Evolutionary conservation across 352 stramenopile genomes (phyloP).

Genomic region (Globisporangium okanoganense): DNA sequence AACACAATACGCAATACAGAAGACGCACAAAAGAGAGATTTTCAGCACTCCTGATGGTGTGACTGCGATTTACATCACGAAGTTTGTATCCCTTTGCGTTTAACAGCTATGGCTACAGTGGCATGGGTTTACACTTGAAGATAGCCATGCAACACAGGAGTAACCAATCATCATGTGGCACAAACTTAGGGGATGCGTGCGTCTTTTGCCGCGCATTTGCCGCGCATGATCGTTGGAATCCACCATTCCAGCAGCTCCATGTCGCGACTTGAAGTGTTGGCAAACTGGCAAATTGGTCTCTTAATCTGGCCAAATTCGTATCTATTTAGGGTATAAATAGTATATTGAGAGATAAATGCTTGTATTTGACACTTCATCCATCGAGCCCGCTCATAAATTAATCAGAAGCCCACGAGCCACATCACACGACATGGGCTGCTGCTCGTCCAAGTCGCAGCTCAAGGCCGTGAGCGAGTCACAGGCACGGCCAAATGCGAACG

Average conservation of each 20-base stretch:
- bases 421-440: constrained; percentile 84
- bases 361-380: too few species aligned
- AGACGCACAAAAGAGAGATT: constrained; percentile 3
- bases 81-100: constrained; percentile 2
- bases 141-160: neutral
- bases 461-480: constrained; percentile 27
- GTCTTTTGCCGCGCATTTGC: neutral
- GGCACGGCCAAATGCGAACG: too few species aligned
- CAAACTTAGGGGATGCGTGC: neutral
- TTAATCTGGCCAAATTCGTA: neutral
- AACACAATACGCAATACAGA: constrained; percentile 14
- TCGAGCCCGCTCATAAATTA: constrained; percentile 1
- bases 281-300: too few species aligned
- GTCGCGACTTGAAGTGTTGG: neutral
- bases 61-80: neutral
- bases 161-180: too few species aligned
- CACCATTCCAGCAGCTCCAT: neutral
- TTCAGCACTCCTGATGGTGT: neutral
- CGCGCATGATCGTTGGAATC: neutral
- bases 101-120: constrained; percentile 6
- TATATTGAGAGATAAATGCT: neutral
- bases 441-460: constrained; percentile 55
- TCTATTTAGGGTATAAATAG: neutral
- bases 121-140: neutral
- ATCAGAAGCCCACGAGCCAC: constrained; percentile 2